Percentiles rank a stretch among this genome's conserved stretches.
Evolutionary conservation across 768 basidiomycete species (phyloP).

Genomic region (Tulasnella calospora): DNA sequence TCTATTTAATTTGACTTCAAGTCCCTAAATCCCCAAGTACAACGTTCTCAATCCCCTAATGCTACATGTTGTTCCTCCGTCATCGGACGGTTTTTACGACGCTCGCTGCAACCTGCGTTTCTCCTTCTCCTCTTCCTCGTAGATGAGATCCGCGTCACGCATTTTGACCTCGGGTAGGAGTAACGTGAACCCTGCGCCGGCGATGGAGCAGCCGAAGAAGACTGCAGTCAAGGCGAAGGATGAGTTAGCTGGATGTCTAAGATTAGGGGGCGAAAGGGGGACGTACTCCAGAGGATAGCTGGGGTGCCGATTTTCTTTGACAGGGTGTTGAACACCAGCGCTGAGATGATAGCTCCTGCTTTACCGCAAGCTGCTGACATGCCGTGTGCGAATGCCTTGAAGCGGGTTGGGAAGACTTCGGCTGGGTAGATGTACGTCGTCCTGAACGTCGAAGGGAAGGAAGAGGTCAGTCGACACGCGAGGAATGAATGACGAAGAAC

Average conservation of each 20-base stretch:
- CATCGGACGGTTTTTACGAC: not conserved
- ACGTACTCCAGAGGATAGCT: constrained; percentile 65
- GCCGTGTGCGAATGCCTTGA: constrained; percentile 68
- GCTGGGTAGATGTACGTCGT: constrained; percentile 63
- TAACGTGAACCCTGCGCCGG: constrained; percentile 36
- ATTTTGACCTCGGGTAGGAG: constrained; percentile 52
- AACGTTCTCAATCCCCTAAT: not conserved
- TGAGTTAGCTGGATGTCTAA: not conserved
- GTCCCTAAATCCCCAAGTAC: not conserved
- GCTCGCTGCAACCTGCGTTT: not conserved
- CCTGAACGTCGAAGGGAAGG: not conserved
- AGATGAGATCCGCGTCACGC: constrained; percentile 49
- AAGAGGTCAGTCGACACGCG: not conserved
- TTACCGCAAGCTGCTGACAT: constrained; percentile 71
- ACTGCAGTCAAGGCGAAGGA: not conserved
- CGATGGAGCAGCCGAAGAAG: constrained; percentile 27
- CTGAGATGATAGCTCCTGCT: constrained; percentile 69
- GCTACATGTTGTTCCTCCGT: not conserved
- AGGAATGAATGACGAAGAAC: not conserved
- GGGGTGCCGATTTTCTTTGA: constrained; percentile 59
- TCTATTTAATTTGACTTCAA: not conserved
- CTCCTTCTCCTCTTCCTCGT: constrained; percentile 39
- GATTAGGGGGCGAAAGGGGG: not conserved
- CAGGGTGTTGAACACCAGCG: constrained; percentile 65
- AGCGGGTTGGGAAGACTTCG: constrained; percentile 75